Base-by-base conservation (phyloP, 1,139 yeast genomes). In the Arxiozyma slooffiae region DNA sequence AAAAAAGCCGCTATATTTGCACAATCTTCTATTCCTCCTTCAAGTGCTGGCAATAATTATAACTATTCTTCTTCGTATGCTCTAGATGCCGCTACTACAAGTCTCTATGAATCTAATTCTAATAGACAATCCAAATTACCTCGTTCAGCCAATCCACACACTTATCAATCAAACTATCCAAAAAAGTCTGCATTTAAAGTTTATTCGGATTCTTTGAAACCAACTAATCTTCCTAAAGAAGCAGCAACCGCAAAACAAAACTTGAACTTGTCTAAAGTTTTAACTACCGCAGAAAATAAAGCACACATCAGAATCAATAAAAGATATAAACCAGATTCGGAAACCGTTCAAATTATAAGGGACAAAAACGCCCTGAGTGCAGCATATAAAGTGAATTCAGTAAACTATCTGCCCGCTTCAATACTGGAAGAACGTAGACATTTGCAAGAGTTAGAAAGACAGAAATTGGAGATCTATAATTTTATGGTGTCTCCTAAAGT, bases 1-100 rank as follows among this genome's bases (percentile, higher is more conserved):
- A 88, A 81, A 62, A 79, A 85, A 6, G 92, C 92, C 44, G 92
- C 92, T 0, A 17, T 34, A 4, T 36, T 20, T 37, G 46, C 43
- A 16, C 41, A 47, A 23, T 37, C 38, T 2, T 37, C 36, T 30
- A 30, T 4, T 14, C 4, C n/a, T 14, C 36, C 11, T 14, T n/a
- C 36, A 30, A 30, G 14, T 30, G 14, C 16, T 30, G 14, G 3
- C 14, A 7, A 30, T 14, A 30, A 30, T 30, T 2, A 30, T 30
- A 11, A 30, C 3, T 11, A 14, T 22, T 11, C 44, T 20, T 24
- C 26, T 20, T 26, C 17, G 11, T 41, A 20, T 11, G 45, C 45
- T 30, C 21, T 37, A 16, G 18, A 23, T 18, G 22, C 36, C 5
- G 50, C 50, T 18, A 36, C 24, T 14, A 43, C 24, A 40, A 40